Evolutionary conservation across 2,329 filamentous ascomycete genomes (phyloP).

Genomic region (Seiridium cupressi): DNA sequence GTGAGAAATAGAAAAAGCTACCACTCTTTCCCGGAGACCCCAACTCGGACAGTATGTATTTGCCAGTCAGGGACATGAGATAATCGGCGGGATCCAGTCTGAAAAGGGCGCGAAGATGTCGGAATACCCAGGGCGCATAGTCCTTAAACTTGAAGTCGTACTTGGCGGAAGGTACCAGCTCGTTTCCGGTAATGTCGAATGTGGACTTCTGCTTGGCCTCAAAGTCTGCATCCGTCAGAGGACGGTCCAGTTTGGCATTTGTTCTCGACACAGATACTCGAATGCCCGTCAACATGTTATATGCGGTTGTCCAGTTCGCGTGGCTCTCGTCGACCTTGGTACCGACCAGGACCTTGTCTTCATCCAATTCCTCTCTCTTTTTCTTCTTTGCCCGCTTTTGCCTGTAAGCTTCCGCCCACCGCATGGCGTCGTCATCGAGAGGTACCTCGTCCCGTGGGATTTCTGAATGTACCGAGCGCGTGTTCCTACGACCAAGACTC

Average conservation of each 20-base stretch:
- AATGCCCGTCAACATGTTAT: conserved; percentile 99
- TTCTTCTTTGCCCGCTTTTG: conserved; percentile 89
- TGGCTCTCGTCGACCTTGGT: conserved; percentile 98
- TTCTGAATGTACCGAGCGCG: conserved; percentile 83
- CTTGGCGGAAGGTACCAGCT: conserved; percentile 95
- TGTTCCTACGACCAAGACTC: conserved; percentile 75
- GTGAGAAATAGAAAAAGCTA: conserved; percentile 99
- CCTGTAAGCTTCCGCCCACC: conserved; percentile 90
- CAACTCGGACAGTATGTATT: conserved; percentile 96
- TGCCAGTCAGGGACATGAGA: conserved; percentile 95
- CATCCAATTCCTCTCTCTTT: conserved; percentile 83
- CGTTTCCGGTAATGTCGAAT: conserved; percentile 97
- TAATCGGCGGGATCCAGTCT: conserved; percentile 95
- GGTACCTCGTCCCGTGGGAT: conserved; percentile 77
- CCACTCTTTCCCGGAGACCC: conserved; percentile 97
- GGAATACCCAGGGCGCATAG: conserved; percentile 99
- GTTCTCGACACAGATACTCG: conserved; percentile 94
- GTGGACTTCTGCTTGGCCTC: conserved; percentile 95
- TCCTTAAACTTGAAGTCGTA: conserved; percentile 99
- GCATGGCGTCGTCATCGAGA: conserved; percentile 84
- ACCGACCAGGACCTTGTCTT: conserved; percentile 90
- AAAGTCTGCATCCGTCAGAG: conserved; percentile 89
- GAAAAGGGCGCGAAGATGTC: conserved; percentile 83
- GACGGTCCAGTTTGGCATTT: conserved; percentile 92
- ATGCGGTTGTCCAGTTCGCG: conserved; percentile 95